Base-by-base conservation (phyloP, 192 early-diverging fungal genomes). In the Coemansia sp. region DNA sequence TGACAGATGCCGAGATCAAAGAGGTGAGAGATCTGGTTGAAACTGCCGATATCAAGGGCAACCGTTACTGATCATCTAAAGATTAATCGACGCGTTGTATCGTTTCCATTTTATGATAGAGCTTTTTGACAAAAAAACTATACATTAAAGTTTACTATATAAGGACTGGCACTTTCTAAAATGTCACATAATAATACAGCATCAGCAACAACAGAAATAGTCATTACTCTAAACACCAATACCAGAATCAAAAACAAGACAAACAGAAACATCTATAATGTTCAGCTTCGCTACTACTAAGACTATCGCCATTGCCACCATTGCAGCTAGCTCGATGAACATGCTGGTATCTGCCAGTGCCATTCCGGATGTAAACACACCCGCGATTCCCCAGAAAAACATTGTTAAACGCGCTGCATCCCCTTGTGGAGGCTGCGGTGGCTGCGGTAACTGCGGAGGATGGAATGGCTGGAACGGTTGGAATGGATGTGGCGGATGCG, bases 401-500 rank as follows among this genome's bases (percentile, higher is more conserved):
- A 30, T 50, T 23, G 24, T 18, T 18, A 50, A 50, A 25, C 24
- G 48, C 8, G 11, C 34, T 3, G 34, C 34, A 9, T 11, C 48
- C 3, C 48, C 48, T 50, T 50, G 48, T 25, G 48, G 48, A 4
- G 23, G 48, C 2, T 23, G 48, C 24, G 18, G 24, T 2, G 22
- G 22, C 7, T 37, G 34, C 9, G 34, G 24, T 4, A 14, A 12
- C 14, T 50, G 48, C 13, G 18, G 18, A 23, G 27, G 34, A 37
- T 37, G 34, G 34, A 37, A 37, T 10, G 34, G 34, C 34, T 37
- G 34, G 27, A 30, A 30, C 27, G 27, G 21, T 22, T 47, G 45
- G 46, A 23, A 13, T 44, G 43, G 43, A 44, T 44, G 15, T 9
- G 43, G 43, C 21, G 23, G 48, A 50, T 50, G 48, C 25, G 24